Evolutionary conservation across 352 stramenopile species (phyloP).

Genomic region (Phytophthora fragariae): DNA sequence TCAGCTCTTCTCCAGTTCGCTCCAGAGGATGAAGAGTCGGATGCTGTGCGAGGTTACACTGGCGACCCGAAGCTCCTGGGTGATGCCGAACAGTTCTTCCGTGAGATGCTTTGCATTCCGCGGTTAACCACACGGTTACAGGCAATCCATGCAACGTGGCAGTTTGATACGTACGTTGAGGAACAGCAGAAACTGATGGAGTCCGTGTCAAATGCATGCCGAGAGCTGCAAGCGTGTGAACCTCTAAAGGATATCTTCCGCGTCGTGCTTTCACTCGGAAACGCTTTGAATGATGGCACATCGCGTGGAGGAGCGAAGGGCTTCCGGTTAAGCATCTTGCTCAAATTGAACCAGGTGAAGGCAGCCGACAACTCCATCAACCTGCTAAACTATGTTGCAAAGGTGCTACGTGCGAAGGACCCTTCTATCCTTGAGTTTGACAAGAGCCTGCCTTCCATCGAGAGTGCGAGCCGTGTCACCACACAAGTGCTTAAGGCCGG

Average conservation of each 20-base stretch:
- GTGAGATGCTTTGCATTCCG: conserved; percentile 69
- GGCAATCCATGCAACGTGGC: conserved; percentile 84
- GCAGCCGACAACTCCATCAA: conserved; percentile 85
- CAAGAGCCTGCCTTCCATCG: conserved; percentile 73
- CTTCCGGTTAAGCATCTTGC: conserved; percentile 88
- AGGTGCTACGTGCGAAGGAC: conserved; percentile 74
- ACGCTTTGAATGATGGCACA: conserved; percentile 92
- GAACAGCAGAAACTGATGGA: conserved; percentile 81
- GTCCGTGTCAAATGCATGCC: conserved; percentile 89
- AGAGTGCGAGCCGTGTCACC: conserved; percentile 81
- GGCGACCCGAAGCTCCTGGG: conserved; percentile 79
- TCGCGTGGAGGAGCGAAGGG: conserved; percentile 86
- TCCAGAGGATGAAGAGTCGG: conserved; percentile 74
- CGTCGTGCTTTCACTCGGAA: conserved; percentile 87
- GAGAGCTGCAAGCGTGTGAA: conserved; percentile 88
- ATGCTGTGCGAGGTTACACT: conserved; percentile 66
- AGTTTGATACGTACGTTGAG: conserved; percentile 85
- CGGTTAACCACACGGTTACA: conserved; percentile 73
- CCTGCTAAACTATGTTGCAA: conserved; percentile 82
- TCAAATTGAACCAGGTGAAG: conserved; percentile 91
- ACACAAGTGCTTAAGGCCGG: conserved; percentile 82
- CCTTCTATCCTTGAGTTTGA: conserved; percentile 77
- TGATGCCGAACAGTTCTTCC: conserved; percentile 86
- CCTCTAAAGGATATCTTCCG: conserved; percentile 90
- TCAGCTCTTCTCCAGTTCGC: conserved; percentile 83